Evolutionary conservation across 2,329 filamentous ascomycete species (phyloP), one percentile per base, ranked within the genome.

Genomic region (Ceratocystis colombiana): DNA sequence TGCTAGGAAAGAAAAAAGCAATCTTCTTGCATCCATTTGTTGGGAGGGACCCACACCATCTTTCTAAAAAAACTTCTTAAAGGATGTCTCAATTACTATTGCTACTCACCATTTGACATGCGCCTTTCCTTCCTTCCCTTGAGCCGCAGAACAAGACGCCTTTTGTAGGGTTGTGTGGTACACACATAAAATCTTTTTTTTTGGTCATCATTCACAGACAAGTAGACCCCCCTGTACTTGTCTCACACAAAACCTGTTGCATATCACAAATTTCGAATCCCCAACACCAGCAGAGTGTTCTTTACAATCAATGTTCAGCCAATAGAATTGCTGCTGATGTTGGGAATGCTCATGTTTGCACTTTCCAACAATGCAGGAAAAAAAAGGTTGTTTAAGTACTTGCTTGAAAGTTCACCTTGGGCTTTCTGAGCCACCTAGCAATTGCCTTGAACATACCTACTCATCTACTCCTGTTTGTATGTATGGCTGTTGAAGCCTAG

Each of bases 41-140:
- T 67, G 66, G 55, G 66, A 67, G 62, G 10, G n/a, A 45, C 62
- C 66, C 62, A 64, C 66, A 22, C 37, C 62, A 44, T 62, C 65
- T 46, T 64, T 46, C 65, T 66, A 48, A 48, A 30, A 55, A 59
- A 20, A 22, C 46, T 65, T 33, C 17, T 59, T 50, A 55, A 64
- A 55, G 25, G 25, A 50, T 33, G 48, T 37, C 45, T 62, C 37
- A 62, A 62, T 62, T 46, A 46, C 4, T 41, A 46, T 25, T 8
- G 10, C 61, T 28, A 33, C 22, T 44, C 41, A 45, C 55, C 44
- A 15, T 45, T 41, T 62, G 41, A 53, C 57, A 62, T 41, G n/a
- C 64, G 28, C 57, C 41, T 28, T 66, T 3, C 64, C 55, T 55
- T 37, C 59, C 30, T 57, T 41, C 48, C 64, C 25, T 53, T 28